Evolutionary conservation across 1,284 basidiomycete species (phyloP), one percentile per base, ranked within the genome.

Genomic region (Cutaneotrichosporon sp.): DNA sequence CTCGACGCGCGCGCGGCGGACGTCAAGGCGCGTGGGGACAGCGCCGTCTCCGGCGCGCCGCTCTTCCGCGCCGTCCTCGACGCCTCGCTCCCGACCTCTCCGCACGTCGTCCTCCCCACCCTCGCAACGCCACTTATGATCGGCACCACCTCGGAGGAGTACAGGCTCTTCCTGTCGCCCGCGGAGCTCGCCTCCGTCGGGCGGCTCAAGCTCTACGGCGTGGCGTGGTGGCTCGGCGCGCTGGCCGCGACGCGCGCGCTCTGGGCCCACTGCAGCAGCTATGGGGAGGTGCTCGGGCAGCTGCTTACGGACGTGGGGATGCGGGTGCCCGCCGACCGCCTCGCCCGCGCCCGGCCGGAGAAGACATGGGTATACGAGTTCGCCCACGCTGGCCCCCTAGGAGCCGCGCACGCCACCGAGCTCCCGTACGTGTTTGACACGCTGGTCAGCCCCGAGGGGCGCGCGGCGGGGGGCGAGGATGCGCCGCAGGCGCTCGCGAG

Each of bases 351-450:
- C 3, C 24, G 33, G 13, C 1, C 4, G 2, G 22, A 16, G 13
- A 10, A 20, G n/a, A 47, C 54, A 3, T 56, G 33, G 45, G 43
- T 56, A 33, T 56, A 56, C 55, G 55, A 56, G 46, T 56, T 56
- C 33, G 55, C 55, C 10, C 46, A 31, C 5, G 22, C 34, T 10
- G 45, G 33, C 33, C 22, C 34, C 16, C 46, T 56, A 3, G n/a
- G 55, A 22, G 55, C 55, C 8, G 55, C 55, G 16, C 55, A 56
- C 46, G 55, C 46, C 22, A 16, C 47, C 9, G 55, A 56, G 16
- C 20, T 56, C 18, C 31, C 31, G 29, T 56, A 46, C 18, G 46
- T 24, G 8, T 36, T 56, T 13, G 46, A 56, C 46, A 27, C 31
- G 4, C 46, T 56, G 13, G 20, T 9, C 9, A 13, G 16, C 3